Evolutionary conservation across 1,139 yeast genomes (phyloP).

Genomic region (Scheffersomyces parashehatae): DNA sequence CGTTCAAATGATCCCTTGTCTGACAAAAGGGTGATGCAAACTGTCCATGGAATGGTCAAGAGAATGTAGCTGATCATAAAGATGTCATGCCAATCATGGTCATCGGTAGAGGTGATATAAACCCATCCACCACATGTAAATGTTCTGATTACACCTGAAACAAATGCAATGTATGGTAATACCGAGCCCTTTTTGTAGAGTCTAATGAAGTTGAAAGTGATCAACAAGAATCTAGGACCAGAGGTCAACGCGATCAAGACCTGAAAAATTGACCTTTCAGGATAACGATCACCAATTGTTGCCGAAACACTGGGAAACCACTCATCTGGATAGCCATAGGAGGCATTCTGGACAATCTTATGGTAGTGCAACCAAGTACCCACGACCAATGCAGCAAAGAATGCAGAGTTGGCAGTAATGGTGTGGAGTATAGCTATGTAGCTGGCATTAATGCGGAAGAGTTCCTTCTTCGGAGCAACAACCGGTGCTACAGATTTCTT

Average conservation of each 20-base stretch:
- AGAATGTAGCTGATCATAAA: constrained; percentile 91
- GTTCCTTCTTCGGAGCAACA: constrained; percentile 2
- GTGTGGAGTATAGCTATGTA: constrained; percentile 72
- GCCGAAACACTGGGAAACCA: constrained; percentile 99
- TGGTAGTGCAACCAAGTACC: constrained; percentile 77
- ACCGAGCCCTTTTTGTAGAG: constrained; percentile 38
- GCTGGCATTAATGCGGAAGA: constrained; percentile 53
- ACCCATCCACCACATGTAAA: constrained; percentile 99
- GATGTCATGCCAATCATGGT: constrained; percentile 93
- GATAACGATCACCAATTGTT: constrained; percentile 93
- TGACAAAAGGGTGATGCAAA: constrained; percentile 59
- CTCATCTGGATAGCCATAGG: constrained; percentile 91
- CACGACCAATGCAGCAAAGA: constrained; percentile 67
- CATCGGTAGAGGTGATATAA: constrained; percentile 93
- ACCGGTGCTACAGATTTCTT: constrained; percentile 1
- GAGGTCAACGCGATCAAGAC: constrained; percentile 75
- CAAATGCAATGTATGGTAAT: constrained; percentile 43
- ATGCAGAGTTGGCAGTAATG: constrained; percentile 68
- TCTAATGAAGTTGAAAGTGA: constrained; percentile 58
- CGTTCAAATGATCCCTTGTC: constrained; percentile 48
- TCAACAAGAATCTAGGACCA: constrained; percentile 81
- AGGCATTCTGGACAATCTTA: constrained; percentile 84
- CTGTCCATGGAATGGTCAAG: constrained; percentile 89
- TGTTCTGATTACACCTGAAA: constrained; percentile 76
- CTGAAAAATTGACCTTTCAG: constrained; percentile 92